These are phyloP conservation scores for Hypoxylon cercidicola DNA, from an alignment of 495 filamentous ascomycete species.

Conservation along the genomic window DNA sequence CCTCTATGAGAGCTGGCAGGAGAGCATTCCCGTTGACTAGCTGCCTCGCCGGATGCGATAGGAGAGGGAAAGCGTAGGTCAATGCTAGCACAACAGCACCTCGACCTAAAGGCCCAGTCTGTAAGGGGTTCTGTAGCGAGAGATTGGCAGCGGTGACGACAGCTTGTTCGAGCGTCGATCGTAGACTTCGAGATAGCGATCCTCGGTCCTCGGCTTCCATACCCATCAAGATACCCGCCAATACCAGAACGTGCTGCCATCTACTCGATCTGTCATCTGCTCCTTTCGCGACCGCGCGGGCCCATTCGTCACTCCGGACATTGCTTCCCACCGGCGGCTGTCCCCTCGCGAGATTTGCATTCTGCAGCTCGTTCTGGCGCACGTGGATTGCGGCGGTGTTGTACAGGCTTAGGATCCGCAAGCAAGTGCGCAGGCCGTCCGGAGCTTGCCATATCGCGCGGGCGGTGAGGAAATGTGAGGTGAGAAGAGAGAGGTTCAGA, in stretches of 20 bases:
- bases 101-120: slow-evolving; percentile 64
- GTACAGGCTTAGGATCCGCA: slow-evolving; percentile 85
- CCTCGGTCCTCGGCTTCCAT: slow-evolving; percentile 75
- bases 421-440: slow-evolving; percentile 75
- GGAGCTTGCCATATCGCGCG: slow-evolving; percentile 86
- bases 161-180: slow-evolving; percentile 78
- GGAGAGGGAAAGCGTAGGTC: slow-evolving; percentile 78
- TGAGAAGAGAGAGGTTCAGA: slow-evolving; percentile 87
- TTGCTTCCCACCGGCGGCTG: slow-evolving; percentile 57
- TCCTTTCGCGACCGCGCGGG: slow-evolving; percentile 82
- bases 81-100: slow-evolving; percentile 76
- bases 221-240: slow-evolving; percentile 84
- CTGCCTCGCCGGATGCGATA: slow-evolving; percentile 67
- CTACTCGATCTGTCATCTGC: slow-evolving; percentile 83
- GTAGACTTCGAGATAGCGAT: slow-evolving; percentile 69
- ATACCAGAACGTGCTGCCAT: slow-evolving; percentile 87
- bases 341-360: slow-evolving; percentile 55
- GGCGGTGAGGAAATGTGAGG: slow-evolving; percentile 86
- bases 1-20: slow-evolving; percentile 73
- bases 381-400: slow-evolving; percentile 81
- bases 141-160: slow-evolving; percentile 83
- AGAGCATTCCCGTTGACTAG: slow-evolving; percentile 78
- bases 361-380: slow-evolving; percentile 63
- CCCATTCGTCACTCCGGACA: slow-evolving; percentile 78
- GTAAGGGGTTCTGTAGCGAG: slow-evolving; percentile 64